phyloP scores from a whole-genome alignment of 768 basidiomycete genomes.

The Lactarius hatsudake region DNA sequence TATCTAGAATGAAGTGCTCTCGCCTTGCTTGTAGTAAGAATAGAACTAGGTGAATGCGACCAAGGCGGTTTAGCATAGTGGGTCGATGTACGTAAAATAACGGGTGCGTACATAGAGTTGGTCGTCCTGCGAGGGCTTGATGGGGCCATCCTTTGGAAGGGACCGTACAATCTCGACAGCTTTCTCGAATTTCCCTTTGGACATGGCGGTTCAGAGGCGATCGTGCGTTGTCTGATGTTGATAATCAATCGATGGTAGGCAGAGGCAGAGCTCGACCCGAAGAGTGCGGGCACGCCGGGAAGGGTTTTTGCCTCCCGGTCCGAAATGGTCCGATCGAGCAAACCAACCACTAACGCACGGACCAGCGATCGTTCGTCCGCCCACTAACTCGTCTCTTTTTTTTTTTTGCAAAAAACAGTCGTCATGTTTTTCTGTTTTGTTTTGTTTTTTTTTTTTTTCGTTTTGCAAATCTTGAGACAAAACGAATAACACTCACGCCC shows the following conservation, averaged over 20 bases:
- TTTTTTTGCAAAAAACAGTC: too few relatives aligned
- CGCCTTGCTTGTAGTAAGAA: constrained; percentile 90
- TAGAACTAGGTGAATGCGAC: constrained; percentile 69
- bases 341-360: constrained; percentile 1
- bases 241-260: constrained; percentile 10
- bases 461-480: background rate
- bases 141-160: constrained; percentile 78
- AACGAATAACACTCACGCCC: background rate
- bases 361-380: background rate
- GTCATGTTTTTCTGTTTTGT: too few relatives aligned
- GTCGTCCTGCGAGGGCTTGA: constrained; percentile 69
- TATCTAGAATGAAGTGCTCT: constrained; percentile 22
- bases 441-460: too few relatives aligned
- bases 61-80: background rate
- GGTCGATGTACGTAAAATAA: constrained; percentile 12
- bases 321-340: background rate
- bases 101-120: constrained; percentile 68
- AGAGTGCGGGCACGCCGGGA: too few relatives aligned
- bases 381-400: too few relatives aligned
- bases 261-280: background rate
- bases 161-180: constrained; percentile 62
- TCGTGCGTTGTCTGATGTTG: background rate
- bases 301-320: background rate
- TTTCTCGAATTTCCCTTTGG: constrained; percentile 70
- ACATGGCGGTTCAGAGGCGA: constrained; percentile 44